Evolutionary conservation across 2,329 filamentous ascomycete species (phyloP).

Genomic region (Coniochaeta sp.): DNA sequence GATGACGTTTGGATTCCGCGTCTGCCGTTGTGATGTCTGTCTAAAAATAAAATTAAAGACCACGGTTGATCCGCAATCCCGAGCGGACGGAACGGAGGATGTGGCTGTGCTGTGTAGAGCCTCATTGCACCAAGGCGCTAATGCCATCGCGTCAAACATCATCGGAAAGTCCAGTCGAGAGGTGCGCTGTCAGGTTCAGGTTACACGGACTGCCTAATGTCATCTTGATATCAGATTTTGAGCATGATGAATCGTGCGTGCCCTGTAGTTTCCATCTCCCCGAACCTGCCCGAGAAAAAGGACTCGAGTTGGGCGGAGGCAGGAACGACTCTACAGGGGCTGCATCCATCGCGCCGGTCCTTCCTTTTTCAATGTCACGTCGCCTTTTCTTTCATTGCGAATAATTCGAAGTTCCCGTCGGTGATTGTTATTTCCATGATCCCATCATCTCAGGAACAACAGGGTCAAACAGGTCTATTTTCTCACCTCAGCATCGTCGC

Average conservation of each 20-base stretch:
- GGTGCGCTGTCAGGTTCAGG: too few species aligned
- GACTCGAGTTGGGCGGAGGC: too few species aligned
- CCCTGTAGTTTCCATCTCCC: too few species aligned
- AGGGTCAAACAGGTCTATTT: background rate
- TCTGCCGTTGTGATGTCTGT: background rate
- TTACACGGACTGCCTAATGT: too few species aligned
- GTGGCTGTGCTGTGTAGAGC: background rate
- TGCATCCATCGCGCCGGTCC: too few species aligned
- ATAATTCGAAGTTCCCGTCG: background rate
- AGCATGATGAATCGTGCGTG: too few species aligned
- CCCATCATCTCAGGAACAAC: background rate
- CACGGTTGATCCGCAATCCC: background rate
- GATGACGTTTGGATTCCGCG: background rate
- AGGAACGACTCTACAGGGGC: too few species aligned
- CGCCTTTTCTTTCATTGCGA: background rate
- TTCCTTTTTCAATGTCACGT: too few species aligned
- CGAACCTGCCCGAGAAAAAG: too few species aligned
- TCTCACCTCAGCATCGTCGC: background rate
- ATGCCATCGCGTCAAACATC: too few species aligned
- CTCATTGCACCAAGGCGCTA: background rate
- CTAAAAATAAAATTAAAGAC: background rate
- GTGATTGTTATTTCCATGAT: background rate
- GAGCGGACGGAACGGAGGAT: background rate
- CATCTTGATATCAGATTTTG: too few species aligned
- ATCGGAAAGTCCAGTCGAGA: too few species aligned